A percentile compares a stretch with the other conserved stretches of the same genome.
These are phyloP conservation scores for Hsuehochloa calcarea DNA, from an alignment of 176 grass and related monocot species.

Conservation along the genomic window DNA sequence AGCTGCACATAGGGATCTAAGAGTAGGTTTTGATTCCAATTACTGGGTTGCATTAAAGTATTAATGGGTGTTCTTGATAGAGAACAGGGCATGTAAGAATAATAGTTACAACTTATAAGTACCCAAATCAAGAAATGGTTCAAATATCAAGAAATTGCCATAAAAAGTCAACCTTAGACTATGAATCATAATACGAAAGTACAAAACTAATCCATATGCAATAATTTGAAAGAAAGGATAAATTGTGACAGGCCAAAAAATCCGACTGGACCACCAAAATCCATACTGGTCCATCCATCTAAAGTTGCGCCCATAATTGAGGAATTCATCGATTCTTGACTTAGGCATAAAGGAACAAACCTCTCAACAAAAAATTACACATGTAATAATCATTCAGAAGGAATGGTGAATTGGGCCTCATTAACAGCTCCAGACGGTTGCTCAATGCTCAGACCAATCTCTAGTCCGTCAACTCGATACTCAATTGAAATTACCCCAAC, in stretches of 20 bases:
- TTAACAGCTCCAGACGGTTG: background rate
- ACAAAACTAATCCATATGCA: slow-evolving; percentile 16
- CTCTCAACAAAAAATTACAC: slow-evolving; percentile 10
- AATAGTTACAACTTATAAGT: slow-evolving; percentile 5
- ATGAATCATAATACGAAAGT: background rate
- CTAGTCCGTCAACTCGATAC: background rate
- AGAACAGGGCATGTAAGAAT: background rate
- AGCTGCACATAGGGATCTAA: background rate
- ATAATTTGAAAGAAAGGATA: background rate
- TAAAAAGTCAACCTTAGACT: background rate
- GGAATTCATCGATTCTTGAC: background rate
- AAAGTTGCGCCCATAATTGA: background rate
- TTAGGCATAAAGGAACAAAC: slow-evolving; percentile 18
- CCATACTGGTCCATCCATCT: background rate
- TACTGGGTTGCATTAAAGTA: background rate
- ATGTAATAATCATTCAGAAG: background rate
- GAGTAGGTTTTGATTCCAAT: background rate
- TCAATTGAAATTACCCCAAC: background rate
- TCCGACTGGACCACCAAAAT: slow-evolving; percentile 15
- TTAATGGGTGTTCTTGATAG: slow-evolving; percentile 8
- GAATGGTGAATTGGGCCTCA: background rate
- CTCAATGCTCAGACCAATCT: background rate
- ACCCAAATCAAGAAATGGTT: background rate
- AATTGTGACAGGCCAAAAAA: slow-evolving; percentile 16
- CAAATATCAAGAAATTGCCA: background rate